These are phyloP conservation scores for Chaetothyriales sp. DNA, from an alignment of 2,329 filamentous ascomycete species.

Conservation along the genomic window DNA sequence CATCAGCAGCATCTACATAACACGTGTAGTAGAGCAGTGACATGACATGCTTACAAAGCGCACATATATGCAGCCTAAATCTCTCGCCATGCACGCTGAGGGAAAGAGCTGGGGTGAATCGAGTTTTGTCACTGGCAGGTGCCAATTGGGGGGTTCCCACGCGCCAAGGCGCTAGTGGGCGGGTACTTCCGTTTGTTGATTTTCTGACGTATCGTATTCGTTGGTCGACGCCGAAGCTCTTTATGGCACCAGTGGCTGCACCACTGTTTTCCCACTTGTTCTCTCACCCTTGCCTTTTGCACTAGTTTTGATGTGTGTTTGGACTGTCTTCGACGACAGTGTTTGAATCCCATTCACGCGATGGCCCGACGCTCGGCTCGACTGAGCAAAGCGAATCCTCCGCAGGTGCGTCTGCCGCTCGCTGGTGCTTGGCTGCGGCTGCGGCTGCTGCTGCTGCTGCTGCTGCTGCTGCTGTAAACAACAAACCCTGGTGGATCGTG, in stretches of 20 bases:
- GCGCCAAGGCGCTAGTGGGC: not conserved
- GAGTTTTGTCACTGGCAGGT: not conserved
- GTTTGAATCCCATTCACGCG: not conserved
- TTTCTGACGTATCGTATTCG: not conserved
- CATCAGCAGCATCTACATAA: too few relatives aligned
- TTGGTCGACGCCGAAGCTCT: not conserved
- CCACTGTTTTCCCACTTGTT: not conserved
- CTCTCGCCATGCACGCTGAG: too few relatives aligned
- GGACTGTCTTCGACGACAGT: not conserved
- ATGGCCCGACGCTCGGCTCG: conserved; percentile 13
- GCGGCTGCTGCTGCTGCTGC: too few relatives aligned
- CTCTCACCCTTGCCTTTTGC: not conserved
- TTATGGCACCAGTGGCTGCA: not conserved
- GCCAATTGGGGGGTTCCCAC: not conserved
- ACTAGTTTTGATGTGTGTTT: not conserved
- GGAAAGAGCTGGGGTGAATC: too few relatives aligned
- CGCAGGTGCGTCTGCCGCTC: conserved; percentile 11
- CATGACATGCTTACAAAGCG: too few relatives aligned
- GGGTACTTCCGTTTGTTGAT: not conserved
- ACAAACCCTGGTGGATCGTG: not conserved
- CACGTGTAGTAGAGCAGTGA: too few relatives aligned
- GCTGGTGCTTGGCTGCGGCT: too few relatives aligned
- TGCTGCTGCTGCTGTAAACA: too few relatives aligned
- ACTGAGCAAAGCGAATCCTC: conserved; percentile 11
- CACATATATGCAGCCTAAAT: too few relatives aligned